These are phyloP conservation scores for Staphylotrichum tortipilum DNA, from an alignment of 495 filamentous ascomycete species.

Conservation along the genomic window DNA sequence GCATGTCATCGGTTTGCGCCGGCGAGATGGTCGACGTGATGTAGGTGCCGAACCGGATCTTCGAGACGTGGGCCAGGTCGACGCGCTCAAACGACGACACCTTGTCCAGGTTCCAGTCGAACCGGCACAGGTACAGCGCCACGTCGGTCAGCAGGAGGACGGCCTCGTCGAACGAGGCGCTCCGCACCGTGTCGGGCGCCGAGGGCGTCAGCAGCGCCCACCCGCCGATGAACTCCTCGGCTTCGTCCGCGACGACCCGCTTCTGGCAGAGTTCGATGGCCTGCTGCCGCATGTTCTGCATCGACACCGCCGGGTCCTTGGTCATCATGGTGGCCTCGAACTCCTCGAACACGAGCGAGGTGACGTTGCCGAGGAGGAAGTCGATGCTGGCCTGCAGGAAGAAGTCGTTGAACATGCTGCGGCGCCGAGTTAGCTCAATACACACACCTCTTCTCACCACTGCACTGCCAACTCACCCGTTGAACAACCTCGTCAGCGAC, in stretches of 20 bases:
- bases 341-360: slow-evolving; percentile 73
- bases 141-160: slow-evolving; percentile 78
- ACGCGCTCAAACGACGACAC: slow-evolving; percentile 85
- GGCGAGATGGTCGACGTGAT: slow-evolving; percentile 77
- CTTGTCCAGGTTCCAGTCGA: slow-evolving; percentile 91
- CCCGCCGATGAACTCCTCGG: slow-evolving; percentile 74
- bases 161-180: slow-evolving; percentile 72
- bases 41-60: slow-evolving; percentile 72
- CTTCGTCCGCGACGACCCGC: slow-evolving; percentile 73
- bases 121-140: slow-evolving; percentile 77
- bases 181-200: slow-evolving; percentile 52
- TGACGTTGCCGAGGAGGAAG: slow-evolving; percentile 85
- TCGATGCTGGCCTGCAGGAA: slow-evolving; percentile 93
- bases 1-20: slow-evolving; percentile 61
- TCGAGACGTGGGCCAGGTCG: slow-evolving; percentile 58
- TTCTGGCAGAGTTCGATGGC: slow-evolving; percentile 80
- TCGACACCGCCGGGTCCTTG: slow-evolving; percentile 77
- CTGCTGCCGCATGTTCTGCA: slow-evolving; percentile 71
- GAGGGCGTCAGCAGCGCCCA: slow-evolving; percentile 63
- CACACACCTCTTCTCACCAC: background rate
- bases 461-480: slow-evolving; percentile 34
- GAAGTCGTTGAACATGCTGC: slow-evolving; percentile 91
- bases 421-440: slow-evolving; percentile 32
- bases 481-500: slow-evolving; percentile 65
- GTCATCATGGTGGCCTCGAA: slow-evolving; percentile 85